Evolutionary conservation across 169 alveolate species (phyloP), one percentile per base, ranked within the genome.

Genomic region (Cyclospora cayetanensis): DNA sequence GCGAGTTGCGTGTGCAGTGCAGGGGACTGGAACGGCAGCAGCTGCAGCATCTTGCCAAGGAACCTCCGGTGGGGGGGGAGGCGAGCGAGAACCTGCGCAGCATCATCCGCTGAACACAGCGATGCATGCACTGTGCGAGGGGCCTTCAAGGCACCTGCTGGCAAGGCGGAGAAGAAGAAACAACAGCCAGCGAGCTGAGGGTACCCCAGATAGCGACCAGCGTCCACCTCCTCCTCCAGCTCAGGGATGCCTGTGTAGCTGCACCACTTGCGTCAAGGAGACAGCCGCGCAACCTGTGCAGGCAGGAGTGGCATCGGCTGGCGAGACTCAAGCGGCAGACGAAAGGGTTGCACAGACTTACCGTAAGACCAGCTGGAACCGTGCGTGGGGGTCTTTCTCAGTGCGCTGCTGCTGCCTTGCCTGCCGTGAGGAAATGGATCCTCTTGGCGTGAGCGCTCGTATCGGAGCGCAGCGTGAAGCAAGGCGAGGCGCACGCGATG

Each of bases 331-430:
- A 31, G 4, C 15, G n/a, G 72, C n/a, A n/a, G 1, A 1, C n/a
- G 15, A 60, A 1, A 60, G 11, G 72, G 27, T n/a, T 15, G 41
- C 41, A 39, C 85, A 22, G 52, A 15, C 4, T 3, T 7, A n/a
- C 22, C 43, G 15, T 29, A 68, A 29, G 39, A 7, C 34, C 1
- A 20, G 39, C 37, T 74, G 85, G 85, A 55, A 74, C 25, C 7
- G 20, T 18, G 85, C 85, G 27, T 74, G 85, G 85, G 85, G 85
- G 15, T n/a, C 85, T 46, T 74, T 41, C 65, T 74, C 37, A 22
- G 85, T 74, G n/a, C 31, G 39, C 5, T 74, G 85, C 85, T 74
- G 85, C 85, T 74, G 85, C 39, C 85, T 74, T 39, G 29, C 85
- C 65, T 74, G 85, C 60, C 31, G 85, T 27, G 65, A 39, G 63